These are phyloP conservation scores for Talaromyces sp. DNA, from an alignment of 2,329 filamentous ascomycete species.

Conservation along the genomic window DNA sequence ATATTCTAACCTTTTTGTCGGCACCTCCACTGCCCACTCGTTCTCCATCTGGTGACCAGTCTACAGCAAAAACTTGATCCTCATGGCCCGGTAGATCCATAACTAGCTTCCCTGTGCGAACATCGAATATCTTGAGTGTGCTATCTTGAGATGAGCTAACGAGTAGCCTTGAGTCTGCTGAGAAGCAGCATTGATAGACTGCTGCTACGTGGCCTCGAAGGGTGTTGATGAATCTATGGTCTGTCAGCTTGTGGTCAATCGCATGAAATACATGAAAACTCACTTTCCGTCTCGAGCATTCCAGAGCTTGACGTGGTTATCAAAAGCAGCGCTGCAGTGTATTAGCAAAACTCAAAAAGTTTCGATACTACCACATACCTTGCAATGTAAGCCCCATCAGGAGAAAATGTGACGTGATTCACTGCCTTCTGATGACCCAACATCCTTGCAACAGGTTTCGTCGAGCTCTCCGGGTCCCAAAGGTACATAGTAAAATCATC, in stretches of 20 bases:
- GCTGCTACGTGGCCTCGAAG: constrained; percentile 85
- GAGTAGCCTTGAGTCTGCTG: constrained; percentile 82
- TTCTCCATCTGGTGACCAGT: constrained; percentile 90
- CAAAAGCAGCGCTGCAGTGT: constrained; percentile 68
- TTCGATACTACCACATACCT: neutral
- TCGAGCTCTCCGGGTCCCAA: constrained; percentile 77
- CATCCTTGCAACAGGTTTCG: constrained; percentile 82
- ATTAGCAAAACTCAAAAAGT: neutral
- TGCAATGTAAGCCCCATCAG: constrained; percentile 82
- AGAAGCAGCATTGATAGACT: constrained; percentile 91
- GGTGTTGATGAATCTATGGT: constrained; percentile 72
- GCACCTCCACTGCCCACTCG: constrained; percentile 88
- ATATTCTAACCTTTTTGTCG: constrained; percentile 72
- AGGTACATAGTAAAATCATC: constrained; percentile 97
- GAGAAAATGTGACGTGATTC: constrained; percentile 92
- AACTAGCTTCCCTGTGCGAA: constrained; percentile 76
- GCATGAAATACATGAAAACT: constrained; percentile 22
- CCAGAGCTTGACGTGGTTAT: constrained; percentile 95
- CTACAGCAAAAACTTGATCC: constrained; percentile 90
- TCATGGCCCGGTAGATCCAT: constrained; percentile 83
- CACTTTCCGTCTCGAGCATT: constrained; percentile 65
- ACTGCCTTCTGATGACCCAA: constrained; percentile 96
- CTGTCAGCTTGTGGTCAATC: constrained; percentile 6
- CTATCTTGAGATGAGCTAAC: constrained; percentile 89
- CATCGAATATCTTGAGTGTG: constrained; percentile 92